A percentile compares a stretch with the other conserved stretches of the same genome.
These are phyloP conservation scores for Nigrospora osmanthi DNA, from an alignment of 2,329 filamentous ascomycete species.

Conservation along the genomic window DNA sequence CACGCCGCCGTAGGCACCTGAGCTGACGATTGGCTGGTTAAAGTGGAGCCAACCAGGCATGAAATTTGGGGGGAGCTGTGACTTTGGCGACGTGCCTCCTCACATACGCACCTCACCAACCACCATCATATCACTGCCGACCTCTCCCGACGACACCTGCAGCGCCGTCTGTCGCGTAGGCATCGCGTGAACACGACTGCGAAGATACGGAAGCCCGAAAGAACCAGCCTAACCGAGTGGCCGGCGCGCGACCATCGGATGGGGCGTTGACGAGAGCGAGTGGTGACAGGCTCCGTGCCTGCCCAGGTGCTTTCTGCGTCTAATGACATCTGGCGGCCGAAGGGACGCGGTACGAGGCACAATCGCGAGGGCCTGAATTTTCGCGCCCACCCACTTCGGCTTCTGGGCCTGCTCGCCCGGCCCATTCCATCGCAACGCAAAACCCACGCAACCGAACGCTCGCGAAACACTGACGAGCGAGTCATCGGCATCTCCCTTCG, in stretches of 20 bases:
- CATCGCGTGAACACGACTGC: slow-evolving; percentile 3
- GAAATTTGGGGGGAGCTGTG: neutral
- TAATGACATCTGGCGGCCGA: slow-evolving; percentile 1
- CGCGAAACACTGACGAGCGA: too few species aligned
- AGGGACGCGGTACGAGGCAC: too few species aligned
- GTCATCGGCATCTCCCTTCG: too few species aligned
- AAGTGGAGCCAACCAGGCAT: neutral
- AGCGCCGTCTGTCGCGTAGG: slow-evolving; percentile 2
- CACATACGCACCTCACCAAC: neutral
- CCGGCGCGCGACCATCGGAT: slow-evolving; percentile 29
- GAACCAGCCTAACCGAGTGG: neutral
- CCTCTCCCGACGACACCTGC: neutral
- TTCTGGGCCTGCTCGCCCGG: too few species aligned
- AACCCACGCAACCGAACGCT: too few species aligned
- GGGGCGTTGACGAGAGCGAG: slow-evolving; percentile 32
- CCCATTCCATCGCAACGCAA: too few species aligned
- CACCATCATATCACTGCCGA: neutral
- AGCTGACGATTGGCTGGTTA: neutral
- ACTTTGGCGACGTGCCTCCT: slow-evolving; percentile 1
- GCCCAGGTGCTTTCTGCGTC: slow-evolving; percentile 25
- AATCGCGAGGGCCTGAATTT: too few species aligned
- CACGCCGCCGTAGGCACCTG: too few species aligned
- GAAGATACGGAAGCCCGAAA: neutral
- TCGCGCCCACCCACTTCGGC: too few species aligned
- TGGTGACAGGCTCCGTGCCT: slow-evolving; percentile 37